Percentiles rank a stretch among this genome's conserved stretches.
phyloP scores from a whole-genome alignment of 2,329 filamentous ascomycete species.

The Fusarium sarcochroum region DNA sequence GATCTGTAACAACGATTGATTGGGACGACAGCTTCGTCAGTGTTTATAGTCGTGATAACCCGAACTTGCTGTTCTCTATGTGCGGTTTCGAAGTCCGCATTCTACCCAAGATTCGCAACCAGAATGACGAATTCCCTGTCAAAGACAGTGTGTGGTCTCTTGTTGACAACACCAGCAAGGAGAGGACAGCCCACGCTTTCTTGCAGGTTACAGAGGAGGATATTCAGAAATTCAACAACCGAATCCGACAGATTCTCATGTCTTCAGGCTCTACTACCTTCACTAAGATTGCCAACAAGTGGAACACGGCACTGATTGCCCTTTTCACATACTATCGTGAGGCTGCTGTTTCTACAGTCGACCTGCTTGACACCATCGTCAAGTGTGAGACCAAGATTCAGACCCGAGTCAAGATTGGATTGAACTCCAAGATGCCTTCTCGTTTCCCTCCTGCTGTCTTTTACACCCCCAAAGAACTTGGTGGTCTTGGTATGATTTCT shows the following conservation, averaged over 20 bases:
- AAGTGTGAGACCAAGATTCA: slow-evolving; percentile 99
- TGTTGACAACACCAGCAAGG: slow-evolving; percentile 96
- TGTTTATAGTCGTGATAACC: slow-evolving; percentile 98
- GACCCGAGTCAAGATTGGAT: slow-evolving; percentile 96
- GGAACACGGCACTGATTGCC: slow-evolving; percentile 97
- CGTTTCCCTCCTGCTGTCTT: slow-evolving; percentile 98
- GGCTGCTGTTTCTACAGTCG: slow-evolving; percentile 94
- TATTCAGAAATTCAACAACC: slow-evolving; percentile 98
- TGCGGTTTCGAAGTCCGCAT: slow-evolving; percentile 97
- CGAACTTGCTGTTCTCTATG: slow-evolving; percentile 98
- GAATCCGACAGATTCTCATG: slow-evolving; percentile 98
- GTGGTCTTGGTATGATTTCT: slow-evolving; percentile 98
- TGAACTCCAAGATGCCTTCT: slow-evolving; percentile 99
- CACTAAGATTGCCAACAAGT: slow-evolving; percentile 99
- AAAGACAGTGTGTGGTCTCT: slow-evolving; percentile 99
- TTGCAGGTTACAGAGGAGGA: slow-evolving; percentile 98
- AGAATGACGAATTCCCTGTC: slow-evolving; percentile 95
- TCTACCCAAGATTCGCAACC: slow-evolving; percentile 92
- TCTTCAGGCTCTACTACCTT: slow-evolving; percentile 99
- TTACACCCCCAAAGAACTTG: slow-evolving; percentile 97
- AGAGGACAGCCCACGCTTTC: slow-evolving; percentile 97
- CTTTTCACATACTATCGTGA: slow-evolving; percentile 99
- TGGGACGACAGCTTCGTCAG: slow-evolving; percentile 99
- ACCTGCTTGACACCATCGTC: slow-evolving; percentile 95
- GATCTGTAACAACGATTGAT: slow-evolving; percentile 96